Evolutionary conservation across 805 yeast genomes (phyloP).

Genomic region (Lipomyces chichibuensis): DNA sequence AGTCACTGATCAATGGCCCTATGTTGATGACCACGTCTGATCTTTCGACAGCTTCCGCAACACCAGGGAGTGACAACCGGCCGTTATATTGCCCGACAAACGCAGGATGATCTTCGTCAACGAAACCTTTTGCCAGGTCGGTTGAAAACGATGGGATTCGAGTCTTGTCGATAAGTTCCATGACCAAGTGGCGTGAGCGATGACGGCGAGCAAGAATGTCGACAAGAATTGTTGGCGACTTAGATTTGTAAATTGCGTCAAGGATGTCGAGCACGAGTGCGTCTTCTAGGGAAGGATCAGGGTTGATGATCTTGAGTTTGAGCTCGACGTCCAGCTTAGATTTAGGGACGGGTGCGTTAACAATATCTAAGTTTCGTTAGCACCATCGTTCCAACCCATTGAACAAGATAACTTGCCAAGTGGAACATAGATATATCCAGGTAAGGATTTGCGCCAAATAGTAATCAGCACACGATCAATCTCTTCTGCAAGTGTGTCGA

Average conservation of each 20-base stretch:
- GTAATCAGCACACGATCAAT: slow-evolving; percentile 68
- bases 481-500: slow-evolving; percentile 56
- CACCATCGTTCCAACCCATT: background rate
- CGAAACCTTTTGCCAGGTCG: slow-evolving; percentile 68
- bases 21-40: slow-evolving; percentile 72
- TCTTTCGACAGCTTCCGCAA: slow-evolving; percentile 52
- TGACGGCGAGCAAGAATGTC: slow-evolving; percentile 73
- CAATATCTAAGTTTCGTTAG: slow-evolving; percentile 22
- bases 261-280: slow-evolving; percentile 53
- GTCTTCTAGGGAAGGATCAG: slow-evolving; percentile 40
- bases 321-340: slow-evolving; percentile 47
- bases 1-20: slow-evolving; percentile 70
- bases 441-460: slow-evolving; percentile 63
- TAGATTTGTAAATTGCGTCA: slow-evolving; percentile 54
- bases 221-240: slow-evolving; percentile 66
- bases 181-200: slow-evolving; percentile 51
- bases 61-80: slow-evolving; percentile 53
- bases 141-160: slow-evolving; percentile 61
- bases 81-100: slow-evolving; percentile 80
- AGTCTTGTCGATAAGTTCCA: slow-evolving; percentile 54
- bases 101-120: slow-evolving; percentile 68
- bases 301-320: slow-evolving; percentile 41
- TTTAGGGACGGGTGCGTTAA: slow-evolving; percentile 36
- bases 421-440: slow-evolving; percentile 83
- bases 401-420: slow-evolving; percentile 55